Percentiles rank a stretch among this genome's conserved stretches.
Conservation (phyloP, 768 basidiomycete species). For the Lentinula boryana region DNA sequence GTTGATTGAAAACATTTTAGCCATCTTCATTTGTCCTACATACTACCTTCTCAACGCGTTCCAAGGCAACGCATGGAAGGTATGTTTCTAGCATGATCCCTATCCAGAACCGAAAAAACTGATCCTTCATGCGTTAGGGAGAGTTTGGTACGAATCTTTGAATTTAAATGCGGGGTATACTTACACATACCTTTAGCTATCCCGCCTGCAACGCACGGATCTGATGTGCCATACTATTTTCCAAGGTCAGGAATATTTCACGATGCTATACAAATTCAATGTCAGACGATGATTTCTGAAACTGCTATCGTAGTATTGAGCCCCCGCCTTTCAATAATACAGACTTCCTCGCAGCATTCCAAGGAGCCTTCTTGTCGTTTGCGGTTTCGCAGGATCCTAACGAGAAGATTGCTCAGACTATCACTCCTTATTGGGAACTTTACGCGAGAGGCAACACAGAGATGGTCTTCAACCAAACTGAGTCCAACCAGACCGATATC, state of each 20-base stretch:
- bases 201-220: slow-evolving; percentile 15
- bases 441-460: slow-evolving; percentile 12
- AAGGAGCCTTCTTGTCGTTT: slow-evolving; percentile 16
- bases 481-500: slow-evolving; percentile 8
- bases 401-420: slow-evolving; percentile 12
- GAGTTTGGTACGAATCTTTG: slow-evolving; percentile 14
- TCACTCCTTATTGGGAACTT: slow-evolving; percentile 14
- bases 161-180: background rate
- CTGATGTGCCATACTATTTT: slow-evolving; percentile 13
- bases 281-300: background rate
- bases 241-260: slow-evolving; percentile 4
- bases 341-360: slow-evolving; percentile 16
- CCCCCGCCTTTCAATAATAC: slow-evolving; percentile 14
- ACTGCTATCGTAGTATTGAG: background rate
- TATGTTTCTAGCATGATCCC: slow-evolving; percentile 3
- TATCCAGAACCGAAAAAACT: background rate
- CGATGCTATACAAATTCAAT: too few relatives aligned
- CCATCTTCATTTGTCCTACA: slow-evolving; percentile 29
- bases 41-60: slow-evolving; percentile 25
- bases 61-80: slow-evolving; percentile 25
- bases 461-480: slow-evolving; percentile 24
- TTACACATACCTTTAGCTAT: background rate
- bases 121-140: slow-evolving; percentile 8
- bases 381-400: slow-evolving; percentile 13
- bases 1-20: slow-evolving; percentile 10